A percentile compares a stretch with the other conserved stretches of the same genome.
Conservation (phyloP, 1,139 yeast species). For the Meyerozyma athensensis region DNA sequence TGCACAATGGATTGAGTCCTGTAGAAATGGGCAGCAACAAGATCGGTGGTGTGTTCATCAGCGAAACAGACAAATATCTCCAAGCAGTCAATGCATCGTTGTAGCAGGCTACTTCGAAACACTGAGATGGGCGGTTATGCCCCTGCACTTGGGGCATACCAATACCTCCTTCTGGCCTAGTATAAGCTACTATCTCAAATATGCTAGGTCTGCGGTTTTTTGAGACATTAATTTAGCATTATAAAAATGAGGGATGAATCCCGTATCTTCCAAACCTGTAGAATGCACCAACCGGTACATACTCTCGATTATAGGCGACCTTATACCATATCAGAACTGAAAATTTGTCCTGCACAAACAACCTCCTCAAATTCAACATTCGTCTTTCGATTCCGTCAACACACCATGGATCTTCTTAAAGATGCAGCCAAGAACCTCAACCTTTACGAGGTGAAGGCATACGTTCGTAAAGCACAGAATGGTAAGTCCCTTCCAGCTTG, state of each 20-base stretch:
- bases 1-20: constrained; percentile 55
- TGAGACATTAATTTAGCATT: no score
- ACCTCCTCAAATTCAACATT: constrained; percentile 3
- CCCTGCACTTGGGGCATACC: no score
- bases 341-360: constrained; percentile 4
- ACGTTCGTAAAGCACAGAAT: constrained; percentile 96
- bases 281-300: no score
- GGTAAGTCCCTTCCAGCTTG: constrained; percentile 34
- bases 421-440: constrained; percentile 78
- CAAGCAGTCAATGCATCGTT: background rate
- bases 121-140: no score
- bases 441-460: constrained; percentile 92
- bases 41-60: constrained; percentile 2
- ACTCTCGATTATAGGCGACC: no score
- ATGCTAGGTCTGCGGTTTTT: no score
- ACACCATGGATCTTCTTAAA: constrained; percentile 57
- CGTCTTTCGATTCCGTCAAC: constrained; percentile 1
- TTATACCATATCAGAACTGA: no score
- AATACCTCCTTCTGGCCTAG: no score
- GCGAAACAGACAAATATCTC: background rate
- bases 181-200: no score
- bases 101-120: background rate
- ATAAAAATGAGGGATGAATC: no score
- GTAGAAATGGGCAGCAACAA: constrained; percentile 27
- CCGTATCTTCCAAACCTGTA: no score